Evolutionary conservation across 495 filamentous ascomycete species (phyloP).

Genomic region (Diplogelasinospora grovesii): DNA sequence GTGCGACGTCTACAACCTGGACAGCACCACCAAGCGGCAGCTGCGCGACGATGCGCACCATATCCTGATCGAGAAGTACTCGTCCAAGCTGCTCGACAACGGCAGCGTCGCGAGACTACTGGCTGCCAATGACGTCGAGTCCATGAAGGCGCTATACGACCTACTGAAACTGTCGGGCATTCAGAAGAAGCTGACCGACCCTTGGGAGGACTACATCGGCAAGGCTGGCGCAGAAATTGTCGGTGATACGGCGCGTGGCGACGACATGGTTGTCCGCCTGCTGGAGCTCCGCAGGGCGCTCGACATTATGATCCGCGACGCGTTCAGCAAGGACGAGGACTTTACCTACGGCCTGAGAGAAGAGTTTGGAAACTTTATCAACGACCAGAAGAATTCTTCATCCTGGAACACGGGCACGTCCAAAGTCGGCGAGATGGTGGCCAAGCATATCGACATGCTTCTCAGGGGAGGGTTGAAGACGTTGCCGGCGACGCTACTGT

Average conservation of each 20-base stretch:
- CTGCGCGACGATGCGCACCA: slow-evolving; percentile 64
- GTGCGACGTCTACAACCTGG: slow-evolving; percentile 73
- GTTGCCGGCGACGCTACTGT: slow-evolving; percentile 53
- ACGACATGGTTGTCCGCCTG: slow-evolving; percentile 81
- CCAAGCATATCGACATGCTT: slow-evolving; percentile 89
- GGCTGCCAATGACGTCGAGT: slow-evolving; percentile 53
- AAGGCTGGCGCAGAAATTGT: slow-evolving; percentile 72
- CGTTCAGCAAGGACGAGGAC: slow-evolving; percentile 67
- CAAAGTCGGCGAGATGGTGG: slow-evolving; percentile 97
- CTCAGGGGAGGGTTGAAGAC: slow-evolving; percentile 81
- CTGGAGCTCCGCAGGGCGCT: slow-evolving; percentile 76
- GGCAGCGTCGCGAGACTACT: slow-evolving; percentile 63
- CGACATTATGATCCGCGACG: slow-evolving; percentile 62
- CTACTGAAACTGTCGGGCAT: slow-evolving; percentile 62
- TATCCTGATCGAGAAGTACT: slow-evolving; percentile 55
- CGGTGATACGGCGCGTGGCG: slow-evolving; percentile 65
- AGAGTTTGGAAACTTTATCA: slow-evolving; percentile 84
- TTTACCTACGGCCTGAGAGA: slow-evolving; percentile 73
- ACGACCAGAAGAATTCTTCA: slow-evolving; percentile 62
- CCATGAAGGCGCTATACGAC: slow-evolving; percentile 68
- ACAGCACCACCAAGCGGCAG: slow-evolving; percentile 70
- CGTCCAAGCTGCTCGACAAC: slow-evolving; percentile 53
- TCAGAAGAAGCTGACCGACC: slow-evolving; percentile 54
- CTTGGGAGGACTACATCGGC: slow-evolving; percentile 75
- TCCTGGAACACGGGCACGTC: slow-evolving; percentile 74